Evolutionary conservation across 306 rosid species (phyloP).

Genomic region (Pterocarpus santalinus): DNA sequence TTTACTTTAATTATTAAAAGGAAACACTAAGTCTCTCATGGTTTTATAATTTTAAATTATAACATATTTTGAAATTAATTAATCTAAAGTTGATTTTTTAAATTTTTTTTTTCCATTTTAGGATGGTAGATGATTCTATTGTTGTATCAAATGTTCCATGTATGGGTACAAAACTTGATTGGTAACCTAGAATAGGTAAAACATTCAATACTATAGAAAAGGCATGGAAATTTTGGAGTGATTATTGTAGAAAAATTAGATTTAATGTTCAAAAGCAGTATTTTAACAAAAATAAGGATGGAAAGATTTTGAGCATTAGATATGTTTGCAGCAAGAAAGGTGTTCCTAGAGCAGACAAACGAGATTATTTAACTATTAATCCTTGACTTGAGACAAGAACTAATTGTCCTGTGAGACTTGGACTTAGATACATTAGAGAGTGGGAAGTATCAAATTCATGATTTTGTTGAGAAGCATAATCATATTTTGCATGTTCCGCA

Average conservation of each 20-base stretch:
- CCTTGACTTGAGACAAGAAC: too few relatives aligned
- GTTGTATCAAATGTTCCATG: background rate
- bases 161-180: background rate
- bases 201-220: background rate
- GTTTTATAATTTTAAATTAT: too few relatives aligned
- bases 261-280: background rate
- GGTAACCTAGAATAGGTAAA: background rate
- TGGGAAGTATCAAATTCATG: background rate
- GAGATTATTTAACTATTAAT: background rate
- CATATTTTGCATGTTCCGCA: background rate
- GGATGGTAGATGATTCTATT: too few relatives aligned
- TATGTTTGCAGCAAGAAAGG: conserved; percentile 1
- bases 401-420: background rate
- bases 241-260: background rate
- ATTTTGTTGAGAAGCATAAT: background rate
- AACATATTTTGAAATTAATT: too few relatives aligned
- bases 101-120: background rate
- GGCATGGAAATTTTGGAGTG: background rate
- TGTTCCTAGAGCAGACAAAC: background rate
- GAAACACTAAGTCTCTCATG: too few relatives aligned
- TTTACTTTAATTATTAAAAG: too few relatives aligned
- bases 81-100: too few relatives aligned
- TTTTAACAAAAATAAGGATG: background rate
- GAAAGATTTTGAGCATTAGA: background rate
- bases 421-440: background rate